A percentile compares a stretch with the other conserved stretches of the same genome.
Evolutionary conservation across 495 filamentous ascomycete species (phyloP).

Genomic region (Melanomma pulvis-pyrius): DNA sequence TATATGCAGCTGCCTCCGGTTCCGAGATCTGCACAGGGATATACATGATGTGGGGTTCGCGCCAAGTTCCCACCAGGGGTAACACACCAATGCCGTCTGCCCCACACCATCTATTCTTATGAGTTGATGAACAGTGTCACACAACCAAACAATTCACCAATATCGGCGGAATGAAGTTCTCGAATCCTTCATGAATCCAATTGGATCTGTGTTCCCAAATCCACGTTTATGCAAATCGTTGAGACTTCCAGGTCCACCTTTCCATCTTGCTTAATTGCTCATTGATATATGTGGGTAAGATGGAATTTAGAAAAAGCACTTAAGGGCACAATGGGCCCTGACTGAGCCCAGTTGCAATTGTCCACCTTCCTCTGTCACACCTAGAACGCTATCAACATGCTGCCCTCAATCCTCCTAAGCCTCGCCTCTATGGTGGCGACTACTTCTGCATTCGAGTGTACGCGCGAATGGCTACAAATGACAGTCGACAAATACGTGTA

Average conservation of each 20-base stretch:
- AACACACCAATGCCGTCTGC: background rate
- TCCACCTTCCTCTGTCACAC: background rate
- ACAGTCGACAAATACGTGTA: background rate
- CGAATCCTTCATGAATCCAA: background rate
- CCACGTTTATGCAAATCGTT: no score
- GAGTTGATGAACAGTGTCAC: background rate
- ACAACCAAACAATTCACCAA: background rate
- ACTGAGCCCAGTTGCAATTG: background rate
- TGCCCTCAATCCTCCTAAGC: background rate
- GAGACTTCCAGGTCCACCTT: no score
- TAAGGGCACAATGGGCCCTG: no score
- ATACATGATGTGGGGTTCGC: conserved; percentile 7
- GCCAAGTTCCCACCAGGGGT: background rate
- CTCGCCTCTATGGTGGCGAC: background rate
- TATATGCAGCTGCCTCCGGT: no score
- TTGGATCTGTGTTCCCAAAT: background rate
- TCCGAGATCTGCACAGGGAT: background rate
- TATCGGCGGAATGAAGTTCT: background rate
- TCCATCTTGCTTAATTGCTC: no score
- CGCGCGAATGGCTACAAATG: background rate
- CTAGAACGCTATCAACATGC: background rate
- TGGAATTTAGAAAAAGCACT: no score
- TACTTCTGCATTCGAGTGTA: conserved; percentile 3
- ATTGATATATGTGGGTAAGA: no score
- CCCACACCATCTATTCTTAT: conserved; percentile 1